Conservation (phyloP, 2,329 filamentous ascomycete genomes). For the Claviceps purpurea region DNA sequence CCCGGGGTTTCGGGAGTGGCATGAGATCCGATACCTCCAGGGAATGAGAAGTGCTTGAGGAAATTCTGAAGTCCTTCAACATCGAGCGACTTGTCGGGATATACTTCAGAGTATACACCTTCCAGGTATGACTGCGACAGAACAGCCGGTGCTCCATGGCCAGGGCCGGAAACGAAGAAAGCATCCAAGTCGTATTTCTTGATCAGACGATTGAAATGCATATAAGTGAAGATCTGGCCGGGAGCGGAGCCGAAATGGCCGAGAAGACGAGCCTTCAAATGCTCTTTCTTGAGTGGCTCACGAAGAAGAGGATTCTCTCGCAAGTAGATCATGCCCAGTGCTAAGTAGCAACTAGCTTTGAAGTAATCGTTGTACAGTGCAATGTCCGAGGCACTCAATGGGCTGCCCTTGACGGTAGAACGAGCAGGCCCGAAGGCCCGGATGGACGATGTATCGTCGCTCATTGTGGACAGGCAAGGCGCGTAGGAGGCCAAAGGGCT, state of each 20-base stretch:
- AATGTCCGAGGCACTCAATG: slow-evolving; percentile 52
- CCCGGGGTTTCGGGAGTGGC: slow-evolving; percentile 69
- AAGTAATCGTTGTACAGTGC: slow-evolving; percentile 60
- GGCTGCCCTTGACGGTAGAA: slow-evolving; percentile 47
- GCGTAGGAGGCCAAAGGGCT: background rate
- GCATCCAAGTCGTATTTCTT: slow-evolving; percentile 65
- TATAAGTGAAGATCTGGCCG: slow-evolving; percentile 70
- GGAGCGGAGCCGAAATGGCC: slow-evolving; percentile 71
- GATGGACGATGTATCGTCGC: slow-evolving; percentile 38
- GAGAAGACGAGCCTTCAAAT: slow-evolving; percentile 60
- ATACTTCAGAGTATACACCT: slow-evolving; percentile 65
- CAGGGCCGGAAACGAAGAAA: slow-evolving; percentile 63
- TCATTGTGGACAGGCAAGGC: slow-evolving; percentile 13
- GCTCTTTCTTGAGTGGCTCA: slow-evolving; percentile 53
- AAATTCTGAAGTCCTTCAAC: slow-evolving; percentile 57
- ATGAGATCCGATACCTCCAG: slow-evolving; percentile 64
- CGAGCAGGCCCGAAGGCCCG: slow-evolving; percentile 52
- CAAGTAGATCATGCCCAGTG: slow-evolving; percentile 70
- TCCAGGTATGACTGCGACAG: slow-evolving; percentile 67
- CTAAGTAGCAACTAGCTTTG: slow-evolving; percentile 60
- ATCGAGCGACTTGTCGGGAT: slow-evolving; percentile 59
- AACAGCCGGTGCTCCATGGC: slow-evolving; percentile 64
- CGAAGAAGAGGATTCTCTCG: slow-evolving; percentile 59
- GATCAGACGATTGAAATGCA: slow-evolving; percentile 72
- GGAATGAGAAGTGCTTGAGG: slow-evolving; percentile 76